Evolutionary conservation across 495 filamentous ascomycete genomes (phyloP).

Genomic region (Acidomyces sp.): DNA sequence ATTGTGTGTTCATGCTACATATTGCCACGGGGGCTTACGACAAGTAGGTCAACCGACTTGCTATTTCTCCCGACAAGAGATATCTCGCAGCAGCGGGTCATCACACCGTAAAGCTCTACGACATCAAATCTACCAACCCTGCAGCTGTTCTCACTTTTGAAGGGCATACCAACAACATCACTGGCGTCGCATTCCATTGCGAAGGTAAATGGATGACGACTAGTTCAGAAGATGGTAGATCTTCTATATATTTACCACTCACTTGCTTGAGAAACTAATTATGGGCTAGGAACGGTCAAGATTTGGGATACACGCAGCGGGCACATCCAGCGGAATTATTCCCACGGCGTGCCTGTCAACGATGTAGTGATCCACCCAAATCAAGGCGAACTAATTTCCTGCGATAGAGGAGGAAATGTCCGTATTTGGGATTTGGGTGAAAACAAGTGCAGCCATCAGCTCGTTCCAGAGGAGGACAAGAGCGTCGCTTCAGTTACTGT

Average conservation of each 20-base stretch:
- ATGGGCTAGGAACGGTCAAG: conserved; percentile 54
- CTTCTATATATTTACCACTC: background rate
- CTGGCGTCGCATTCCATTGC: conserved; percentile 92
- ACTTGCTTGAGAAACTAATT: background rate
- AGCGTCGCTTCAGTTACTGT: conserved; percentile 89
- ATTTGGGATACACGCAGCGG: conserved; percentile 94
- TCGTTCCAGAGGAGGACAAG: conserved; percentile 92
- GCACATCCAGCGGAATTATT: conserved; percentile 81
- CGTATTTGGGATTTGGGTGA: conserved; percentile 93
- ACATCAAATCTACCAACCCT: conserved; percentile 92
- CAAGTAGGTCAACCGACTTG: conserved; percentile 94
- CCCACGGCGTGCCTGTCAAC: conserved; percentile 74
- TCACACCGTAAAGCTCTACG: conserved; percentile 90
- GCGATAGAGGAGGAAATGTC: conserved; percentile 85
- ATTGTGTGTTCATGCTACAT: too few species aligned
- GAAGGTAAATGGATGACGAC: conserved; percentile 99
- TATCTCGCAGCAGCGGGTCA: conserved; percentile 91
- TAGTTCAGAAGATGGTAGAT: conserved; percentile 71
- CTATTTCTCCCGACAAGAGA: conserved; percentile 94
- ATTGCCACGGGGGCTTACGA: too few species aligned
- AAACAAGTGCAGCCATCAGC: conserved; percentile 90
- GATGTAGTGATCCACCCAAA: conserved; percentile 98
- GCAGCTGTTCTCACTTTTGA: conserved; percentile 86
- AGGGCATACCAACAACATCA: conserved; percentile 89
- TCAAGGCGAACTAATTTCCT: conserved; percentile 93